Base-by-base conservation (phyloP, 192 early-diverging fungal genomes). In the Funneliformis geosporum region DNA sequence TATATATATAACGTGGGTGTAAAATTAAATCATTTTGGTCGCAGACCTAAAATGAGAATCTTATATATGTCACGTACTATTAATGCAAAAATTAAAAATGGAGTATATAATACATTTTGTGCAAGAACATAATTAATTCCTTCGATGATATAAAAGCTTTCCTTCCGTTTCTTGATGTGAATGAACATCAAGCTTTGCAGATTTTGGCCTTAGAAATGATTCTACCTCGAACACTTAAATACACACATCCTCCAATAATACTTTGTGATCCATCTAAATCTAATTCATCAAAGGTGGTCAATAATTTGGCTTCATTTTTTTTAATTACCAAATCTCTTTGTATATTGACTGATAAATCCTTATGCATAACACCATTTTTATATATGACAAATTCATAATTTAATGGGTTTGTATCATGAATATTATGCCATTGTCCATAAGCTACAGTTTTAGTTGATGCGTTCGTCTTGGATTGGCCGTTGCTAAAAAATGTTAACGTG, bases 301-400 rank as follows among this genome's bases (percentile, higher is more conserved):
- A 42, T 39, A 69, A 42, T n/a, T 40, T 40, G 21, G 67, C 67
- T 0, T 12, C 33, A 40, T n/a, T 69, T 40, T 39, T 39, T 4
- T 69, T 39, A 69, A 69, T 21, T 4, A 18, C 16, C 8, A 69
- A 40, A 69, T 42, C 39, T 69, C 67, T 40, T 40, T 39, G 67
- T 40, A 69, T 69, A 42, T 69, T 43, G 21, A 69, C 39, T 1
- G 67, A 42, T n/a, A 69, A 40, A 23, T 69, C 67, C 21, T 39
- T 33, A 2, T 33, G 67, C 21, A 42, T 42, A 42, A 33, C 67
- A 6, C 67, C 67, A 69, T 69, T 43, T 69, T 69, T 69, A 69
- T 69, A 69, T 40, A 69, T 69, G 5, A 69, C 67, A 69, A 69
- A 69, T 69, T 69, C 67, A 40, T 69, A 69, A 69, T 69, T 69